phyloP scores from a whole-genome alignment of 2,329 filamentous ascomycete species.

The Didymella segeticola region DNA sequence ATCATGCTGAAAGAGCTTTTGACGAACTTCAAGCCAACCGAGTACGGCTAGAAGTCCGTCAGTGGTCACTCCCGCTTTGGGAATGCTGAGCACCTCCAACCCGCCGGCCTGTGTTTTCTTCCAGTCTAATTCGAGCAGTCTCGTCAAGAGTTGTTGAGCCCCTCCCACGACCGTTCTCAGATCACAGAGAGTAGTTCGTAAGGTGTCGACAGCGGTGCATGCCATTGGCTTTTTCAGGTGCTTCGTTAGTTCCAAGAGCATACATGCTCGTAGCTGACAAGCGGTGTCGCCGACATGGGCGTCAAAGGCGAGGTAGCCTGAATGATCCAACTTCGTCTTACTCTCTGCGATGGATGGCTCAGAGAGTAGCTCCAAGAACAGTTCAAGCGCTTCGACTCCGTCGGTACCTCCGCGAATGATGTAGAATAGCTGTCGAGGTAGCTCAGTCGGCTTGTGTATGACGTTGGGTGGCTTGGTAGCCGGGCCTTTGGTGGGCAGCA shows the following conservation, averaged over 20 bases:
- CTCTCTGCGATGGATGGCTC: not conserved
- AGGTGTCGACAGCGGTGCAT: not conserved
- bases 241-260: conserved; percentile 8
- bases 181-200: not conserved
- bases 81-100: not conserved
- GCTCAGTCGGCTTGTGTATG: conserved; percentile 1
- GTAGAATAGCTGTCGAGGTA: conserved; percentile 12
- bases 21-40: not conserved
- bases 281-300: conserved; percentile 14
- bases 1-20: not conserved
- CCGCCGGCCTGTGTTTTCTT: not conserved
- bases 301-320: not conserved
- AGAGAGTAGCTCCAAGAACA: not conserved
- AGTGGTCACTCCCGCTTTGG: not conserved
- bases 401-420: conserved; percentile 6
- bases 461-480: not conserved
- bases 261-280: conserved; percentile 15
- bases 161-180: not conserved
- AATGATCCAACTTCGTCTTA: too few species aligned
- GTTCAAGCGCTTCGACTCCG: conserved; percentile 1
- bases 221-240: not conserved
- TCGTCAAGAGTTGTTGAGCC: not conserved
- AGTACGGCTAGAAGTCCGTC: not conserved
- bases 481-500: not conserved
- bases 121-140: not conserved